Conservation (phyloP, 75 land plant species). For the Selaginella moellendorffii region DNA sequence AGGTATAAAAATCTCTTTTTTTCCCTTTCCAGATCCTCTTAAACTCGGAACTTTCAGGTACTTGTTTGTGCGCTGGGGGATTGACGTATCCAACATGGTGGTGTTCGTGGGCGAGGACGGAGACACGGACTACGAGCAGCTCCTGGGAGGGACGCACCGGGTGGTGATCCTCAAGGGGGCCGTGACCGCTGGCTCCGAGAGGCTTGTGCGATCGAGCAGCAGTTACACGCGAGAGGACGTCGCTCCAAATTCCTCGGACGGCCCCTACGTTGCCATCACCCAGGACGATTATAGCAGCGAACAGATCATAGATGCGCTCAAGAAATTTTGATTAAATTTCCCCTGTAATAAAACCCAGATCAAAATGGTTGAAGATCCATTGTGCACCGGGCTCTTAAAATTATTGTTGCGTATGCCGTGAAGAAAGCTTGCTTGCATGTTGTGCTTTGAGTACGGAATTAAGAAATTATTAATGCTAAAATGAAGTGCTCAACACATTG, state of each 20-base stretch:
- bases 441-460: not conserved
- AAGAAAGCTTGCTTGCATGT: not conserved
- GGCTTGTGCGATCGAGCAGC: constrained; percentile 23
- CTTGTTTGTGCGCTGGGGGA: constrained; percentile 60
- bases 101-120: constrained; percentile 74
- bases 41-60: too few species aligned
- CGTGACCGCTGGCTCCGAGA: constrained; percentile 19
- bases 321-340: constrained; percentile 13
- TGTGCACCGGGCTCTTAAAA: not conserved
- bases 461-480: not conserved
- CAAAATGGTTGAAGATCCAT: not conserved
- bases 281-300: constrained; percentile 15
- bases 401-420: not conserved
- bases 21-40: not conserved
- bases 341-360: not conserved
- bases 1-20: constrained; percentile 8
- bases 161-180: constrained; percentile 46
- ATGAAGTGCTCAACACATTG: not conserved
- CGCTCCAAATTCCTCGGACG: constrained; percentile 30
- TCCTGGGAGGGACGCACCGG: constrained; percentile 55
- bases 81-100: constrained; percentile 43
- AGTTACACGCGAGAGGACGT: constrained; percentile 52
- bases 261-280: constrained; percentile 36
- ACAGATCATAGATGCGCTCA: constrained; percentile 29
- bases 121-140: constrained; percentile 73